phyloP scores from a whole-genome alignment of 2,329 filamentous ascomycete species.

The Claviceps purpurea region DNA sequence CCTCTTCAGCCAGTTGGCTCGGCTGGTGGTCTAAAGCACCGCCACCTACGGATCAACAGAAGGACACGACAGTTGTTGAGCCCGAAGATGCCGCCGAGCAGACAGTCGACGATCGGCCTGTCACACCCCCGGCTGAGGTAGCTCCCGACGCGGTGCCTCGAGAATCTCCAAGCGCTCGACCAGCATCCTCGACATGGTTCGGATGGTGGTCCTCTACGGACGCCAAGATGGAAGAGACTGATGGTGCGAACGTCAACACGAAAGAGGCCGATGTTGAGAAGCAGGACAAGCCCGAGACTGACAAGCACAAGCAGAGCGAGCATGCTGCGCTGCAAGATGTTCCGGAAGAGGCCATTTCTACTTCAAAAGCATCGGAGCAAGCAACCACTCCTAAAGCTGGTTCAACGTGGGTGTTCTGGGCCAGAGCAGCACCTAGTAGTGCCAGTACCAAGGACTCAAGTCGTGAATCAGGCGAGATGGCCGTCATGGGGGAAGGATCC shows the following conservation, averaged over 20 bases:
- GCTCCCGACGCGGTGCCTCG: constrained; percentile 8
- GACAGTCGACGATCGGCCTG: constrained; percentile 9
- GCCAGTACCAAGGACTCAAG: constrained; percentile 15
- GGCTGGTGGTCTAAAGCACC: constrained; percentile 33
- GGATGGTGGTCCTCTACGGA: constrained; percentile 22
- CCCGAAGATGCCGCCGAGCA: constrained; percentile 5
- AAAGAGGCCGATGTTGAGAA: constrained; percentile 1
- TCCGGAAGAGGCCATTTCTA: constrained; percentile 16
- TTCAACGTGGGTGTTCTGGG: constrained; percentile 76
- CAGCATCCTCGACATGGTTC: constrained; percentile 24
- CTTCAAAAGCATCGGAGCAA: constrained; percentile 12
- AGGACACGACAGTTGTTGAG: constrained; percentile 7
- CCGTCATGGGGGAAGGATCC: constrained; percentile 43
- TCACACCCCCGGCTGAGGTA: constrained; percentile 12
- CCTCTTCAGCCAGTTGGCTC: constrained; percentile 37
- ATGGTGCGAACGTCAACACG: constrained; percentile 3
- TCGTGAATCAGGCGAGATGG: constrained; percentile 37
- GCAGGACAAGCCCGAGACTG: not conserved
- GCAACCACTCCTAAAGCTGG: constrained; percentile 33
- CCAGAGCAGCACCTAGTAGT: constrained; percentile 36
- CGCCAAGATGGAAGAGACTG: constrained; percentile 2
- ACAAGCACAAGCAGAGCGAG: constrained; percentile 15
- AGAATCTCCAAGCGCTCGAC: constrained; percentile 5
- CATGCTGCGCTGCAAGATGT: constrained; percentile 33
- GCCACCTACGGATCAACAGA: constrained; percentile 9